These are phyloP conservation scores for Fusarium cicatricum DNA, from an alignment of 2,329 filamentous ascomycete species.

Conservation along the genomic window DNA sequence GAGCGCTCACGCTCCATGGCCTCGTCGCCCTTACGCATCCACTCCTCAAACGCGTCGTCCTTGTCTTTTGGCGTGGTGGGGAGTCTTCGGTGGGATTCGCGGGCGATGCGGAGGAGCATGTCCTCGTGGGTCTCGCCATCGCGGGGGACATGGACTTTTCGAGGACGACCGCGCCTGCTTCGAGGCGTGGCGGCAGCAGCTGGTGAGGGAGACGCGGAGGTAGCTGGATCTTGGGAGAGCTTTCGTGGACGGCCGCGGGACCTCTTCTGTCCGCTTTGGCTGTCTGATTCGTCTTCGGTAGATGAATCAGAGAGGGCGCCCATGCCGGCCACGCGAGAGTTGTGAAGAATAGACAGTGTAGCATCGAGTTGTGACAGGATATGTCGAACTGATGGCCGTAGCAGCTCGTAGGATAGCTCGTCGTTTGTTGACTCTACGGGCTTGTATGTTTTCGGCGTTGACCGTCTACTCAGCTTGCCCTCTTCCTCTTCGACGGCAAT, in stretches of 20 bases:
- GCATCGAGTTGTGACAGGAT: constrained; percentile 74
- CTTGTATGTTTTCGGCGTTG: constrained; percentile 43
- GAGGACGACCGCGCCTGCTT: constrained; percentile 50
- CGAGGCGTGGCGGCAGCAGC: constrained; percentile 9
- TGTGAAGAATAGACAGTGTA: constrained; percentile 75
- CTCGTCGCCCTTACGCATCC: constrained; percentile 46
- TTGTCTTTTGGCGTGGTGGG: constrained; percentile 37
- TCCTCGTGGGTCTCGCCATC: constrained; percentile 57
- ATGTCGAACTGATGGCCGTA: constrained; percentile 75
- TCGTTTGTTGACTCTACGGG: constrained; percentile 76
- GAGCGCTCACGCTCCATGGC: constrained; percentile 28
- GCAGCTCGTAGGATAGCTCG: constrained; percentile 67
- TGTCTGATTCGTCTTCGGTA: constrained; percentile 49
- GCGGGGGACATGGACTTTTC: constrained; percentile 49
- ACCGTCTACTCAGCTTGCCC: not conserved
- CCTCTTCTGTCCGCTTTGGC: constrained; percentile 37
- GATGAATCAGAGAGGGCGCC: constrained; percentile 51
- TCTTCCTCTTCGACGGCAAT: constrained; percentile 12
- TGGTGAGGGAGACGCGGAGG: constrained; percentile 22
- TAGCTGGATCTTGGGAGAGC: not conserved
- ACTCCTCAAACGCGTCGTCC: constrained; percentile 47
- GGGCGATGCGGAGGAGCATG: constrained; percentile 58
- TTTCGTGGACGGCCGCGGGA: constrained; percentile 43
- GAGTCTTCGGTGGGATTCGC: constrained; percentile 47
- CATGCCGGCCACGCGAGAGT: constrained; percentile 62